Conservation (phyloP, 2,329 filamentous ascomycete genomes). For the Pseudocercospora fijiensis region DNA sequence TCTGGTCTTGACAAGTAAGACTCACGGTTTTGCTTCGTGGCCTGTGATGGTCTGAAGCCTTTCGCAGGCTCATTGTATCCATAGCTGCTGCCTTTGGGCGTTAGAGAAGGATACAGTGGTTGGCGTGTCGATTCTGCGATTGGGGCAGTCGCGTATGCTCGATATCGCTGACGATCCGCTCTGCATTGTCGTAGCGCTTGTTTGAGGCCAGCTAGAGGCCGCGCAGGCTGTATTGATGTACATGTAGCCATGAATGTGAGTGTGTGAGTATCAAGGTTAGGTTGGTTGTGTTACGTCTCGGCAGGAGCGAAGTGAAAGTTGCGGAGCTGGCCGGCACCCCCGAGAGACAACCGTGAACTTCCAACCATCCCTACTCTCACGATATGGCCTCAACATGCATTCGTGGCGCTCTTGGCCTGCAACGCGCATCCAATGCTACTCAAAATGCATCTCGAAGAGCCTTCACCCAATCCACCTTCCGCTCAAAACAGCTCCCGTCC, state of each 20-base stretch:
- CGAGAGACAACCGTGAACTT: not conserved
- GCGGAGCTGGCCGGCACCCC: not conserved
- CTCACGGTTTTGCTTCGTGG: constrained; percentile 39
- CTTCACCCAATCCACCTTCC: constrained; percentile 29
- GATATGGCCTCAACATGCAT: constrained; percentile 32
- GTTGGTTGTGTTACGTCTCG: not conserved
- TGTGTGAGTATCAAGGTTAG: no score
- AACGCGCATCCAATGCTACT: constrained; percentile 27
- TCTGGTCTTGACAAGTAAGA: not conserved
- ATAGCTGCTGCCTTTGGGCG: constrained; percentile 24
- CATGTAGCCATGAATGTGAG: constrained; percentile 56
- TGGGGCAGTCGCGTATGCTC: constrained; percentile 45
- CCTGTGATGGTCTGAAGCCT: constrained; percentile 36
- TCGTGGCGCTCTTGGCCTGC: constrained; percentile 37
- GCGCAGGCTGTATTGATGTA: constrained; percentile 55
- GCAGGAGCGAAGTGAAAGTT: not conserved
- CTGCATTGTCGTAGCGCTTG: constrained; percentile 60
- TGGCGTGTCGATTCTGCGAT: constrained; percentile 32
- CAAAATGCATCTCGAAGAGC: constrained; percentile 23
- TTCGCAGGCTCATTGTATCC: constrained; percentile 29
- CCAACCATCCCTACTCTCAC: not conserved
- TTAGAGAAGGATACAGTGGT: constrained; percentile 54
- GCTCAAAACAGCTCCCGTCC: constrained; percentile 37
- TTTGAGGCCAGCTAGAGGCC: constrained; percentile 72
- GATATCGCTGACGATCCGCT: constrained; percentile 34